Conservation (phyloP, 257 asterid species). For the Nicotiana tabacum region DNA sequence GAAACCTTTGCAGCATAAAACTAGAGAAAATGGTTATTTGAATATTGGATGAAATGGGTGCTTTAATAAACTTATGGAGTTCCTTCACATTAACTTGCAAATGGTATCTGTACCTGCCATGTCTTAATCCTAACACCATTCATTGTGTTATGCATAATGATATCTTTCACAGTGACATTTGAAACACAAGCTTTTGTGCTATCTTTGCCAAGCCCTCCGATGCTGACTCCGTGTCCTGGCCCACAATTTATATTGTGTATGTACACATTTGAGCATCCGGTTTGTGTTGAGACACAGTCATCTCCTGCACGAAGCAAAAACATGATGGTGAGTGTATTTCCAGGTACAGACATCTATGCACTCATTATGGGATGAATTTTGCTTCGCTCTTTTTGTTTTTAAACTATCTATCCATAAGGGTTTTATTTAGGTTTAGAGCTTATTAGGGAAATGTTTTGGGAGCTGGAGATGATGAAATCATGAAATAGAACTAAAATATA, state of each 20-base stretch:
- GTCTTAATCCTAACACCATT: conserved; percentile 74
- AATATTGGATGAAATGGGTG: background rate
- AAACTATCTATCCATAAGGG: no score
- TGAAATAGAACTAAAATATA: no score
- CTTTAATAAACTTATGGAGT: background rate
- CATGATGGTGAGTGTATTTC: no score
- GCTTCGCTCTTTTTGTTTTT: no score
- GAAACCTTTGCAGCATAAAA: background rate
- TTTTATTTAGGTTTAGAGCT: no score
- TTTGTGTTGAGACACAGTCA: conserved; percentile 76
- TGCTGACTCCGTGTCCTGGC: conserved; percentile 93
- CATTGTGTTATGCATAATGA: conserved; percentile 52
- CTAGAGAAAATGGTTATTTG: background rate
- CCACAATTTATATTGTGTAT: conserved; percentile 65
- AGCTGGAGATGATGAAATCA: no score
- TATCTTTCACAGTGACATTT: conserved; percentile 61
- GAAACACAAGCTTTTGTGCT: conserved; percentile 80
- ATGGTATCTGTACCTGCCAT: conserved; percentile 57
- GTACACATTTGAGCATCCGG: conserved; percentile 67
- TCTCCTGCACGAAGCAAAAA: conserved; percentile 48
- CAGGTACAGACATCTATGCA: no score
- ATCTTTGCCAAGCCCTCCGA: conserved; percentile 77
- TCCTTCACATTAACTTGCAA: background rate
- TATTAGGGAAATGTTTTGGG: no score
- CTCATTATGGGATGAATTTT: no score